Evolutionary conservation across 306 rosid genomes (phyloP).

Genomic region (Rubus parviflorus): DNA sequence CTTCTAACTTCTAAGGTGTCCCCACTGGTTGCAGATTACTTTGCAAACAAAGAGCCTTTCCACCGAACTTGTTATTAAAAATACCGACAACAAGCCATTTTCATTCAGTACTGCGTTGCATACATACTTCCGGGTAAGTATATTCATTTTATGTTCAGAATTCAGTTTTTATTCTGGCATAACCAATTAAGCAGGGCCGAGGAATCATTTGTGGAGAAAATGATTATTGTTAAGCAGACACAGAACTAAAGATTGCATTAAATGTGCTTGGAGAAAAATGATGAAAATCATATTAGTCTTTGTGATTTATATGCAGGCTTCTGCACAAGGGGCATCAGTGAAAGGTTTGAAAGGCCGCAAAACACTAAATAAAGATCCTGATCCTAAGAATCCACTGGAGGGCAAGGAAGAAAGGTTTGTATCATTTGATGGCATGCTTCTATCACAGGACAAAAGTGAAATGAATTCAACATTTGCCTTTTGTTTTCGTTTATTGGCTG

Average conservation of each 20-base stretch:
- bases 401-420: conserved; percentile 84
- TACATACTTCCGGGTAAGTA: conserved; percentile 80
- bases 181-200: neutral
- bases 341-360: conserved; percentile 83
- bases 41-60: conserved; percentile 67
- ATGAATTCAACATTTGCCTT: conserved; percentile 20
- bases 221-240: neutral
- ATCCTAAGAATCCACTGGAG: conserved; percentile 84
- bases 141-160: conserved; percentile 14
- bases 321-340: conserved; percentile 68
- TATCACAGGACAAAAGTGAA: neutral
- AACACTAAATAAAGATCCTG: conserved; percentile 82
- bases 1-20: conserved; percentile 5
- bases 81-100: conserved; percentile 79
- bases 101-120: conserved; percentile 87
- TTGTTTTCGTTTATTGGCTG: conserved; percentile 19
- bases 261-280: neutral
- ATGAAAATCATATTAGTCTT: conserved; percentile 21
- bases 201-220: neutral
- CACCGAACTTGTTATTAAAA: conserved; percentile 68
- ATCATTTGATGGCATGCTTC: conserved; percentile 16
- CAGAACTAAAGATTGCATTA: neutral
- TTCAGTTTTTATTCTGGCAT: conserved; percentile 10
- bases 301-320: conserved; percentile 56
- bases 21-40: conserved; percentile 52